A percentile compares a stretch with the other conserved stretches of the same genome.
Evolutionary conservation across 768 basidiomycete species (phyloP).

Genomic region (Favolaschia claudopus): DNA sequence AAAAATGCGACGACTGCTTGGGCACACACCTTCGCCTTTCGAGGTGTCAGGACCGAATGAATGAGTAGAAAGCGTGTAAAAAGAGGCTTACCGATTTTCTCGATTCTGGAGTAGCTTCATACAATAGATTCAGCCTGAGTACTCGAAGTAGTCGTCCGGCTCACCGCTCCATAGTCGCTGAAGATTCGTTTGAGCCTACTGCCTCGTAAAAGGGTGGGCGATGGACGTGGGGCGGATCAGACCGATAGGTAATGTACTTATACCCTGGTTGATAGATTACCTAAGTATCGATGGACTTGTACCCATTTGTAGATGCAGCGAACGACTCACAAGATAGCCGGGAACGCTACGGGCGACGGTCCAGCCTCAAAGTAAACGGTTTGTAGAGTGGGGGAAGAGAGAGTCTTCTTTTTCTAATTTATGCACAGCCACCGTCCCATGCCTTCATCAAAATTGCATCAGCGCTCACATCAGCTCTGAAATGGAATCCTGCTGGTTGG

Average conservation of each 20-base stretch:
- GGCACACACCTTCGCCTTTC: slow-evolving; percentile 50
- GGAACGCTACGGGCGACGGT: too few relatives aligned
- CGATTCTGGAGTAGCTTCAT: slow-evolving; percentile 90
- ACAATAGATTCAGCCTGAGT: slow-evolving; percentile 13
- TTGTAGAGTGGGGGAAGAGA: background rate
- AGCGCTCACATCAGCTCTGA: too few relatives aligned
- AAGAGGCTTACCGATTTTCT: slow-evolving; percentile 90
- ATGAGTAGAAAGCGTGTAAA: slow-evolving; percentile 26
- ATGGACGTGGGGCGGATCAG: slow-evolving; percentile 18
- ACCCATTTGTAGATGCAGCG: too few relatives aligned
- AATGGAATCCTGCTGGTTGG: too few relatives aligned
- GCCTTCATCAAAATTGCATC: too few relatives aligned
- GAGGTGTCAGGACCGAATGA: slow-evolving; percentile 4
- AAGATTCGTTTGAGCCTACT: background rate
- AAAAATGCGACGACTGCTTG: rapidly evolving
- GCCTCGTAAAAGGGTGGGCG: background rate
- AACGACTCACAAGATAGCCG: too few relatives aligned
- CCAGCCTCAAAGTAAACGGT: background rate
- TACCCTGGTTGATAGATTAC: slow-evolving; percentile 15
- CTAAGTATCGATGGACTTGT: slow-evolving; percentile 23
- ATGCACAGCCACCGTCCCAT: slow-evolving; percentile 15
- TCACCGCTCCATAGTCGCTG: slow-evolving; percentile 20
- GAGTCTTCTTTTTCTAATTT: slow-evolving; percentile 20
- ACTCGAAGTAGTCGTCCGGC: background rate
- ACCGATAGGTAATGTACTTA: slow-evolving; percentile 20